Evolutionary conservation across 805 yeast species (phyloP).

Genomic region (Metschnikowia continentalis): DNA sequence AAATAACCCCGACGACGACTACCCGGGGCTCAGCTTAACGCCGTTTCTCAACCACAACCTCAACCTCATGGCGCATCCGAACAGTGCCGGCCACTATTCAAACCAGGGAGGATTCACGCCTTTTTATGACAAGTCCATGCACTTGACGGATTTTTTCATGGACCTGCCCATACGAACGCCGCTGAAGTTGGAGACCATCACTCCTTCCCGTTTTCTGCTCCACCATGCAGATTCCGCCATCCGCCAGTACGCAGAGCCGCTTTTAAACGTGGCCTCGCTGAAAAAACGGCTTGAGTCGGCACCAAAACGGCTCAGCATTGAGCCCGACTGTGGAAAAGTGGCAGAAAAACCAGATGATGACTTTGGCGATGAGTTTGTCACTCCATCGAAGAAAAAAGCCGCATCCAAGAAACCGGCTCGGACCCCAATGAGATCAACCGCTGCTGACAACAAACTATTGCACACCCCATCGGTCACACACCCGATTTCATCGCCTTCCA

Average conservation of each 20-base stretch:
- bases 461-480: conserved; percentile 34
- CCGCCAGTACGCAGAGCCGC: conserved; percentile 13
- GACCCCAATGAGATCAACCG: conserved; percentile 14
- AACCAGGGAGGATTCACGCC: conserved; percentile 34
- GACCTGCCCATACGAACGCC: conserved; percentile 42
- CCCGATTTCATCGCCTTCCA: conserved; percentile 37
- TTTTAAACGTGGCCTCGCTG: conserved; percentile 18
- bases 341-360: conserved; percentile 9
- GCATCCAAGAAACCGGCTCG: conserved; percentile 23
- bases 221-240: conserved; percentile 5
- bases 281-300: not conserved
- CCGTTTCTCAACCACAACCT: conserved; percentile 38
- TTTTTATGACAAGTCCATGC: conserved; percentile 39
- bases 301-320: conserved; percentile 31
- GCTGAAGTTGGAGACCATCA: conserved; percentile 32
- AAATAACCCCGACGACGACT: conserved; percentile 13
- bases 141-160: conserved; percentile 40
- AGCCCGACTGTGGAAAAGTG: conserved; percentile 28
- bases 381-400: conserved; percentile 30
- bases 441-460: conserved; percentile 13
- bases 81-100: conserved; percentile 17
- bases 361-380: conserved; percentile 23
- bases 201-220: conserved; percentile 36
- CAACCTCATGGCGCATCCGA: conserved; percentile 23
- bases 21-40: conserved; percentile 37